phyloP scores from a whole-genome alignment of 2,329 filamentous ascomycete species.

The Paraphoma chrysanthemicola region DNA sequence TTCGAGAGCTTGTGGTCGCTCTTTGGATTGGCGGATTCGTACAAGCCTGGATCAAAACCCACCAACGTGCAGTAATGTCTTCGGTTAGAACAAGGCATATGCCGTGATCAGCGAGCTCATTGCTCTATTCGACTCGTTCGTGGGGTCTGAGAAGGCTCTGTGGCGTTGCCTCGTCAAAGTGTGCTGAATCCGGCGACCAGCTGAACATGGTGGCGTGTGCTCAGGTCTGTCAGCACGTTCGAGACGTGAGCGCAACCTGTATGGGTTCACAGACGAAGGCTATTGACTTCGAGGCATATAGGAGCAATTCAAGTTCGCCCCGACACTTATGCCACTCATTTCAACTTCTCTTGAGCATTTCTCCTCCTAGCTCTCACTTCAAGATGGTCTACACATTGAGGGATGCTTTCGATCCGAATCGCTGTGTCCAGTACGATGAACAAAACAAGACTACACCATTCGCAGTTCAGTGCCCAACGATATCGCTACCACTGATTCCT shows the following conservation, averaged over 20 bases:
- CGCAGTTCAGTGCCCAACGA: too few relatives aligned
- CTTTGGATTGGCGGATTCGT: too few relatives aligned
- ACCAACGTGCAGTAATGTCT: not conserved
- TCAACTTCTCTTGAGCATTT: too few relatives aligned
- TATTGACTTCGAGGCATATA: not conserved
- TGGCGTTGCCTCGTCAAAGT: constrained; percentile 1
- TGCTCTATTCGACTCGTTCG: not conserved
- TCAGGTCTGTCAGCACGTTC: not conserved
- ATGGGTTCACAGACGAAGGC: not conserved
- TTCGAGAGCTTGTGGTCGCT: too few relatives aligned
- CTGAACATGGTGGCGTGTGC: not conserved
- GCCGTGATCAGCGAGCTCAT: not conserved
- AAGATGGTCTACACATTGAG: too few relatives aligned
- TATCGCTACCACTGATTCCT: too few relatives aligned
- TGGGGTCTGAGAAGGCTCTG: not conserved
- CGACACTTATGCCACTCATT: not conserved
- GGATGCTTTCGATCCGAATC: too few relatives aligned
- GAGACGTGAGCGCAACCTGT: not conserved
- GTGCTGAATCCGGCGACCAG: constrained; percentile 3
- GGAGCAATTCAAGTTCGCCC: not conserved
- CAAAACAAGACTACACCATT: too few relatives aligned
- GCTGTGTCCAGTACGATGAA: too few relatives aligned
- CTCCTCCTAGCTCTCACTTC: too few relatives aligned
- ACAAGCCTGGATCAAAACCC: too few relatives aligned
- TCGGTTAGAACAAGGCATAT: not conserved